Evolutionary conservation across 1,139 yeast species (phyloP).

Genomic region (Hemisphaericaspora xylanilytica): DNA sequence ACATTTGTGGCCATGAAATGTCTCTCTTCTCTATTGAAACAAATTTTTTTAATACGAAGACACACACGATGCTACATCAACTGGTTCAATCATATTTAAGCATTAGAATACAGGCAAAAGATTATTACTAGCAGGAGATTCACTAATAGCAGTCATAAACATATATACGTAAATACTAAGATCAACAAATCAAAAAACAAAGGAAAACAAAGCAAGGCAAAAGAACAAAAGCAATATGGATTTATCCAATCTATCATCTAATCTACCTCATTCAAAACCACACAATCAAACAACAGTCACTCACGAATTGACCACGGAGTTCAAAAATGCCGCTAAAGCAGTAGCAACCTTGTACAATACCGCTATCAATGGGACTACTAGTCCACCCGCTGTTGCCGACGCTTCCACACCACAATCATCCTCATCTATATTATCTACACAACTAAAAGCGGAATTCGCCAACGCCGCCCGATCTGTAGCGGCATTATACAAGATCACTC

Average conservation of each 20-base stretch:
- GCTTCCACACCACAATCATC: constrained; percentile 9
- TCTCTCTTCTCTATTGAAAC: no score
- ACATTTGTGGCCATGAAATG: no score
- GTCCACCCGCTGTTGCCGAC: background rate
- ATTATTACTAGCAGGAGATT: no score
- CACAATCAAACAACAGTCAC: constrained; percentile 40
- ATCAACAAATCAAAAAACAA: background rate
- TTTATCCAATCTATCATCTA: constrained; percentile 50
- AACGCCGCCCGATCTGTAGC: constrained; percentile 67
- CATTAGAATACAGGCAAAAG: no score
- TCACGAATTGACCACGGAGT: constrained; percentile 40
- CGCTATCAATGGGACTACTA: constrained; percentile 16
- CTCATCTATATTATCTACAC: constrained; percentile 5
- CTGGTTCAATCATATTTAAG: background rate
- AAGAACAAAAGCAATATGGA: constrained; percentile 40
- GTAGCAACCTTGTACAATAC: constrained; percentile 44
- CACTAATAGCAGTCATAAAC: background rate
- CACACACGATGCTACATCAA: background rate
- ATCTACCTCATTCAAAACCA: constrained; percentile 50
- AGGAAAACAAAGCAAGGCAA: background rate
- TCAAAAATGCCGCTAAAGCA: constrained; percentile 46
- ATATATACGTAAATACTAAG: background rate
- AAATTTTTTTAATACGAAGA: no score
- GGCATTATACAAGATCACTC: constrained; percentile 53
- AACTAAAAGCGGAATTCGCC: constrained; percentile 50